Conservation (phyloP, 495 filamentous ascomycete genomes). For the Podospora comata region DNA sequence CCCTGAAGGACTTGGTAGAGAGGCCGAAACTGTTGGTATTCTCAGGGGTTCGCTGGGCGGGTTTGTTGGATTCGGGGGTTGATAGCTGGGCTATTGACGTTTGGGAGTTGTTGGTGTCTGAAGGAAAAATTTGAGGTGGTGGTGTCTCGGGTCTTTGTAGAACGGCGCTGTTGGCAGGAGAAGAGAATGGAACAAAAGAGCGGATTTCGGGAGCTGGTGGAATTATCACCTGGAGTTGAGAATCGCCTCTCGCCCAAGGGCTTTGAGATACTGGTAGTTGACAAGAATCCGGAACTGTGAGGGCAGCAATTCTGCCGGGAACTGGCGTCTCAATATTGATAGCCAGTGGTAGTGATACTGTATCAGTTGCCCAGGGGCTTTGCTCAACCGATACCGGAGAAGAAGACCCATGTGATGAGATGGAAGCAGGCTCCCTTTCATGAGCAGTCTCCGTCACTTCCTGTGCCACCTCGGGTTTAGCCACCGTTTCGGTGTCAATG, state of each 20-base stretch:
- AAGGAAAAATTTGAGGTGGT: neutral
- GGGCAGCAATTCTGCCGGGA: neutral
- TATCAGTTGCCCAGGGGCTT: conserved; percentile 28
- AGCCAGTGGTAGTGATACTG: conserved; percentile 6
- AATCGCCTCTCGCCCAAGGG: conserved; percentile 21
- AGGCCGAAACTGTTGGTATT: conserved; percentile 22
- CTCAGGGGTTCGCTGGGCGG: conserved; percentile 29
- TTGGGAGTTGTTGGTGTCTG: conserved; percentile 9
- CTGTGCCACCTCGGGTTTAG: neutral
- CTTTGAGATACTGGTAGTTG: conserved; percentile 7
- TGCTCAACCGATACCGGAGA: conserved; percentile 8
- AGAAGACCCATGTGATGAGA: neutral
- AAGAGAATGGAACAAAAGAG: conserved; percentile 19
- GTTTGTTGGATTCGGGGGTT: conserved; percentile 26
- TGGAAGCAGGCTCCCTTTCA: neutral
- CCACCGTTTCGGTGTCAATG: neutral
- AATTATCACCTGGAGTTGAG: conserved; percentile 3
- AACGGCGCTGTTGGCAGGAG: conserved; percentile 20
- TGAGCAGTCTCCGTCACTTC: neutral
- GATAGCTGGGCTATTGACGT: conserved; percentile 16
- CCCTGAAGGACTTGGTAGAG: conserved; percentile 32
- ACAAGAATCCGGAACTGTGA: neutral
- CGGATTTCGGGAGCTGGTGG: conserved; percentile 11
- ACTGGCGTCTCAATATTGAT: neutral
- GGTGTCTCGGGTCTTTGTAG: conserved; percentile 9